Evolutionary conservation across 2,329 filamentous ascomycete species (phyloP).

Genomic region (Penicillium sp.): DNA sequence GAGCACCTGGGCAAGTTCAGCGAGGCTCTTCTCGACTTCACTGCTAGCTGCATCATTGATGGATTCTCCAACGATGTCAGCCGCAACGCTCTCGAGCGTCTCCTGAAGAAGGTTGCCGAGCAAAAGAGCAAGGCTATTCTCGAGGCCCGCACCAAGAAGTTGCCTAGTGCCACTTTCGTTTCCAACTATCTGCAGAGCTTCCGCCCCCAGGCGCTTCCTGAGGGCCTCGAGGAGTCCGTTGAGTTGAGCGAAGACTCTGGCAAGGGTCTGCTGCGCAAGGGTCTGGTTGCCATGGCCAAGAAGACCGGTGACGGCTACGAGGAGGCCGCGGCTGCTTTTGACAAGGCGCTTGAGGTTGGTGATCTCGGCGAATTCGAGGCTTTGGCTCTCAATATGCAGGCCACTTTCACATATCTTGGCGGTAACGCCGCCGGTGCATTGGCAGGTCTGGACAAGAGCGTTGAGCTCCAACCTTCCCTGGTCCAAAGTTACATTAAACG

Average conservation of each 20-base stretch:
- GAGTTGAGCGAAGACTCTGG: conserved; percentile 77
- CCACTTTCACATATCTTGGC: conserved; percentile 90
- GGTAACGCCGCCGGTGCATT: conserved; percentile 85
- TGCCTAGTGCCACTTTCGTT: conserved; percentile 94
- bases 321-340: conserved; percentile 81
- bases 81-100: conserved; percentile 84
- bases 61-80: conserved; percentile 90
- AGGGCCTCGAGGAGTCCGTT: conserved; percentile 77
- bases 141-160: conserved; percentile 74
- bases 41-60: conserved; percentile 98
- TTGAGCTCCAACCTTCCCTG: conserved; percentile 82
- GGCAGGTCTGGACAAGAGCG: conserved; percentile 84
- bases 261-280: conserved; percentile 81
- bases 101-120: conserved; percentile 96
- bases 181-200: conserved; percentile 99
- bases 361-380: conserved; percentile 82
- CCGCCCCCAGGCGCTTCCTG: conserved; percentile 76
- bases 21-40: conserved; percentile 95
- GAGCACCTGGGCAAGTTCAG: conserved; percentile 89
- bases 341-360: conserved; percentile 80
- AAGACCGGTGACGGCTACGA: conserved; percentile 91
- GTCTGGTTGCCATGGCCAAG: conserved; percentile 76
- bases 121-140: conserved; percentile 90
- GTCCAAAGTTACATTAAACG: conserved; percentile 99
- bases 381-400: conserved; percentile 92